Evolutionary conservation across 2,329 filamentous ascomycete species (phyloP).

Genomic region (Lachnellula subtilissima): DNA sequence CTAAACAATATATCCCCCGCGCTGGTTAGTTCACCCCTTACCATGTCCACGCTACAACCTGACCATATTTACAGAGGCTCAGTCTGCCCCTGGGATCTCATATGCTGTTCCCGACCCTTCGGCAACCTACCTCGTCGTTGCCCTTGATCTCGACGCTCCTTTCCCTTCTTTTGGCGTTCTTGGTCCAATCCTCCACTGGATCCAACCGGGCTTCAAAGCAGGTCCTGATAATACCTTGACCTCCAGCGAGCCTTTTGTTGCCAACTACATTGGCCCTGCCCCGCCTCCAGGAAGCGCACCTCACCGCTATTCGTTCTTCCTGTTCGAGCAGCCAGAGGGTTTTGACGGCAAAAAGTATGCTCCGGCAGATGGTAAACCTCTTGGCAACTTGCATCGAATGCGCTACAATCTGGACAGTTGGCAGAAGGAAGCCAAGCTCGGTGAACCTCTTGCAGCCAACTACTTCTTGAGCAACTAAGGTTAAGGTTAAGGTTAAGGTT

Average conservation of each 20-base stretch:
- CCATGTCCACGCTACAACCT: background rate
- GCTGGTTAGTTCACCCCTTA: conserved; percentile 19
- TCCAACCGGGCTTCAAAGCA: conserved; percentile 35
- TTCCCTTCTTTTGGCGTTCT: conserved; percentile 38
- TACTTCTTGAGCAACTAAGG: conserved; percentile 33
- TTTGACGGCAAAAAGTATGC: conserved; percentile 33
- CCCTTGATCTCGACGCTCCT: conserved; percentile 45
- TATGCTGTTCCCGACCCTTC: conserved; percentile 10
- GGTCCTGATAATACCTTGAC: conserved; percentile 8
- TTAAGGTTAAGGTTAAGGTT: background rate
- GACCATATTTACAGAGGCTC: conserved; percentile 13
- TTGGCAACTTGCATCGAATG: conserved; percentile 35
- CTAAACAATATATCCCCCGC: conserved; percentile 31
- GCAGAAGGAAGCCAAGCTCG: conserved; percentile 33
- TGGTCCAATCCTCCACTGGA: conserved; percentile 44
- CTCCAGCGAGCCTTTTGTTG: conserved; percentile 25
- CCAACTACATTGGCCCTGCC: conserved; percentile 39
- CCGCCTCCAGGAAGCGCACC: conserved; percentile 41
- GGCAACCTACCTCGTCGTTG: conserved; percentile 36
- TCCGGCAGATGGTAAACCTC: conserved; percentile 31
- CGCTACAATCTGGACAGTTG: conserved; percentile 39
- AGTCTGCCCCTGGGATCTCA: conserved; percentile 17
- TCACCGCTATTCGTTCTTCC: conserved; percentile 45
- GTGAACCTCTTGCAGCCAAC: conserved; percentile 32
- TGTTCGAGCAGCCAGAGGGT: conserved; percentile 42